Percentiles rank a stretch among this genome's conserved stretches.
phyloP scores from a whole-genome alignment of 495 filamentous ascomycete species.

The Xylaria palmicola region DNA sequence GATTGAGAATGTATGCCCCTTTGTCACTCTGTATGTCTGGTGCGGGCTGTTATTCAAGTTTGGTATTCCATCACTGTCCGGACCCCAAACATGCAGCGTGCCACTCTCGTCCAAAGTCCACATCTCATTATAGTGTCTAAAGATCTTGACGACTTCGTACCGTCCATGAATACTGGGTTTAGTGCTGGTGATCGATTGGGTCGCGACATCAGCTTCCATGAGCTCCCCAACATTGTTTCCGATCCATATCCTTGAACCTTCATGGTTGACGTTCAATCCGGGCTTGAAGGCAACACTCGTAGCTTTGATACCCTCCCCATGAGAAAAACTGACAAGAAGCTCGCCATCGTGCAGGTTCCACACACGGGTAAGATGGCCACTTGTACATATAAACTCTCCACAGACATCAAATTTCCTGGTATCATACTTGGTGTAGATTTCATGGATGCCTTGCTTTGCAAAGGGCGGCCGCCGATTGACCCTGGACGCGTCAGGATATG shows the following conservation, averaged over 20 bases:
- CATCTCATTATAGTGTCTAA: constrained; percentile 81
- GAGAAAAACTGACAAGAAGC: constrained; percentile 72
- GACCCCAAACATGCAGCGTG: constrained; percentile 81
- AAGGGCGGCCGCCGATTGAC: constrained; percentile 81
- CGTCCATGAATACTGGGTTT: constrained; percentile 73
- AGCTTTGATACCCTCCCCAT: constrained; percentile 75
- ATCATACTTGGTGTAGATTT: constrained; percentile 84
- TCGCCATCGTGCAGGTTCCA: constrained; percentile 86
- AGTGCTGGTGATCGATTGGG: constrained; percentile 62
- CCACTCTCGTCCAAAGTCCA: constrained; percentile 95
- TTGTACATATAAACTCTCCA: constrained; percentile 83
- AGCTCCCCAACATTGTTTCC: constrained; percentile 85
- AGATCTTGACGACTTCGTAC: constrained; percentile 81
- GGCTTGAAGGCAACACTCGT: constrained; percentile 86
- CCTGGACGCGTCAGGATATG: constrained; percentile 79
- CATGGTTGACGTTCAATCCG: constrained; percentile 66
- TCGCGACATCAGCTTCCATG: constrained; percentile 77
- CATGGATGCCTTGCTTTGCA: constrained; percentile 63
- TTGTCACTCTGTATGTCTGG: constrained; percentile 67
- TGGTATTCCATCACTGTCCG: constrained; percentile 72
- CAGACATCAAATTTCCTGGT: constrained; percentile 82
- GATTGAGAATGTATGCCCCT: constrained; percentile 84
- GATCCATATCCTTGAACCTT: constrained; percentile 85
- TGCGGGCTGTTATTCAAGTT: constrained; percentile 65
- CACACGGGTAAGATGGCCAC: constrained; percentile 76